Evolutionary conservation across 305 asterid species (phyloP).

Genomic region (Caryopteris hybrid): DNA sequence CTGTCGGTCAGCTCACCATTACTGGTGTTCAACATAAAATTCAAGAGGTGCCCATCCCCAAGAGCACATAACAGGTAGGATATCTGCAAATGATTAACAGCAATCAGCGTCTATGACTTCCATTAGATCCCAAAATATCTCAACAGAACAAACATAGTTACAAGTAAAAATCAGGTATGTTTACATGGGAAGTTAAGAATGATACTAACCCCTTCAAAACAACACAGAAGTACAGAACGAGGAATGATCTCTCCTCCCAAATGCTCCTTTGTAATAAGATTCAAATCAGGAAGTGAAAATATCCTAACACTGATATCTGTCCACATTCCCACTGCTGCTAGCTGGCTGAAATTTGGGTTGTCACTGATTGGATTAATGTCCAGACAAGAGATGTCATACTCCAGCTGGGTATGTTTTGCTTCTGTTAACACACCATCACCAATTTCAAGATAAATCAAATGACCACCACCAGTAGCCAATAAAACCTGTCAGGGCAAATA

Average conservation of each 20-base stretch:
- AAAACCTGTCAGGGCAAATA: conserved; percentile 50
- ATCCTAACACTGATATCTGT: conserved; percentile 78
- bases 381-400: conserved; percentile 86
- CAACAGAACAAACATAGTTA: neutral
- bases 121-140: neutral
- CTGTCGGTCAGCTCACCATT: conserved; percentile 85
- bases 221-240: conserved; percentile 84
- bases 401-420: conserved; percentile 63
- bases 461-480: conserved; percentile 94
- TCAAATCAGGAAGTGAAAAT: conserved; percentile 84
- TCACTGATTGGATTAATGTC: conserved; percentile 91
- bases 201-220: conserved; percentile 83
- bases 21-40: conserved; percentile 72
- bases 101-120: neutral
- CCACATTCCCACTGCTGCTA: conserved; percentile 96
- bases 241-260: conserved; percentile 95
- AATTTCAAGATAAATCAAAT: conserved; percentile 81
- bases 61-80: conserved; percentile 95
- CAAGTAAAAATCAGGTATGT: neutral
- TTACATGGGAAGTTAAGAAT: conserved; percentile 2
- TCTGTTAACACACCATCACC: conserved; percentile 77
- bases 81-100: conserved; percentile 52
- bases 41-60: conserved; percentile 97
- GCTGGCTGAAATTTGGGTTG: conserved; percentile 63
- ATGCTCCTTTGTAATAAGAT: conserved; percentile 63